These are phyloP conservation scores for Jackrogersella minutella DNA, from an alignment of 495 filamentous ascomycete species.

Conservation along the genomic window DNA sequence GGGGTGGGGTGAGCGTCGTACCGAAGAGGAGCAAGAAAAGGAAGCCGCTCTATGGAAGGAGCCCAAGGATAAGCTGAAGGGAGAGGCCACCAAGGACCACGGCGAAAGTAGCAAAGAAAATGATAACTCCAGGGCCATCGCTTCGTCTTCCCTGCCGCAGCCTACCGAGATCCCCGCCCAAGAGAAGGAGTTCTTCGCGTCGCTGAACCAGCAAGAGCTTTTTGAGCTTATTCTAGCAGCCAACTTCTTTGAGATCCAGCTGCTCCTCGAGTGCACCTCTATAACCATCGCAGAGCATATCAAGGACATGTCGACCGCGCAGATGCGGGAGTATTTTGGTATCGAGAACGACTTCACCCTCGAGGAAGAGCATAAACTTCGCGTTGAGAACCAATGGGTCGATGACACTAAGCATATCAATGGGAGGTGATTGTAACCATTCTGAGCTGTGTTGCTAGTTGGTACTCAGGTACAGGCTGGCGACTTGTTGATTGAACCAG, in stretches of 20 bases:
- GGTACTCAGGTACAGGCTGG: too few species aligned
- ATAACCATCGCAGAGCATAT: conserved; percentile 78
- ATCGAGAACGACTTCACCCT: conserved; percentile 79
- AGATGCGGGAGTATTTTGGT: conserved; percentile 80
- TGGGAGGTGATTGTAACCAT: too few species aligned
- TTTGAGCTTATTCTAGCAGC: conserved; percentile 57
- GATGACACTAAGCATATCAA: too few species aligned
- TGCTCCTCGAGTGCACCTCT: conserved; percentile 71
- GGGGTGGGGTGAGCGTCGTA: conserved; percentile 2
- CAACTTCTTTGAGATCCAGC: conserved; percentile 78
- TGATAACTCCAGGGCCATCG: too few species aligned
- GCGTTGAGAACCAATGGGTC: conserved; percentile 77
- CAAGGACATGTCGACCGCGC: conserved; percentile 75
- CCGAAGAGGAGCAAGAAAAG: neutral
- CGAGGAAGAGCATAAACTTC: conserved; percentile 77
- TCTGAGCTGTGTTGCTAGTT: too few species aligned
- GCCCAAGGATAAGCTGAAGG: neutral
- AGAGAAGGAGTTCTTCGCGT: neutral
- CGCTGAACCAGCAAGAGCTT: neutral
- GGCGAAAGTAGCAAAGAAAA: neutral
- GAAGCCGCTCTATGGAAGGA: too few species aligned
- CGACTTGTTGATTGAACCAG: too few species aligned
- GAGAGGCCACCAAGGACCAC: neutral
- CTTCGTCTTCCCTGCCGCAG: neutral
- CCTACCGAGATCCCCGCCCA: neutral